Conservation (phyloP, 148 eudicot genomes). For the Vaccinium corymbosum region DNA sequence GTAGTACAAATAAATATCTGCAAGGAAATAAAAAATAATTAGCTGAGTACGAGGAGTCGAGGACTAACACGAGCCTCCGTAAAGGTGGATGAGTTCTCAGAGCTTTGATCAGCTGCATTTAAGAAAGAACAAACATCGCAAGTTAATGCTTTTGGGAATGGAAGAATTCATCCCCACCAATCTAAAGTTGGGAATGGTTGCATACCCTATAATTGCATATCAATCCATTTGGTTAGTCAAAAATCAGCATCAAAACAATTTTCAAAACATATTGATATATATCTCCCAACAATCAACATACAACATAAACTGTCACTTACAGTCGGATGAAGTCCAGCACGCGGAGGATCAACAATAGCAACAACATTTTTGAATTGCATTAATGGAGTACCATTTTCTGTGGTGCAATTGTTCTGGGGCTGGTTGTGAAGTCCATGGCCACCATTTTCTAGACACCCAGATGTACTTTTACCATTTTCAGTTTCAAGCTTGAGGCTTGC, state of each 20-base stretch:
- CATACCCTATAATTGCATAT: neutral
- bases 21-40: neutral
- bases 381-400: conserved; percentile 24
- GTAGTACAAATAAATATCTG: neutral
- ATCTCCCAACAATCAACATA: neutral
- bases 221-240: neutral
- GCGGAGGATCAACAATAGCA: conserved; percentile 98
- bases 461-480: conserved; percentile 23
- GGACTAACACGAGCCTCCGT: conserved; percentile 81
- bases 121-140: neutral
- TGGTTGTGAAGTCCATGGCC: conserved; percentile 24
- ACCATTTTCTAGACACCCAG: conserved; percentile 19
- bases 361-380: conserved; percentile 70
- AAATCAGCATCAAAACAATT: neutral
- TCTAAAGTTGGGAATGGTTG: neutral
- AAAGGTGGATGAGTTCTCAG: conserved; percentile 77
- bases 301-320: conserved; percentile 45
- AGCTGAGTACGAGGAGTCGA: conserved; percentile 19
- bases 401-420: conserved; percentile 20
- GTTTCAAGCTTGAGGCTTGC: conserved; percentile 28
- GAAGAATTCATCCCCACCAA: neutral
- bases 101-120: conserved; percentile 70
- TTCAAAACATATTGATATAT: neutral
- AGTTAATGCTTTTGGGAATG: neutral
- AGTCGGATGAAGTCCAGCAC: conserved; percentile 92